Evolutionary conservation across 257 asterid species (phyloP), one percentile per base, ranked within the genome.

Genomic region (Nicotiana noctiflora): DNA sequence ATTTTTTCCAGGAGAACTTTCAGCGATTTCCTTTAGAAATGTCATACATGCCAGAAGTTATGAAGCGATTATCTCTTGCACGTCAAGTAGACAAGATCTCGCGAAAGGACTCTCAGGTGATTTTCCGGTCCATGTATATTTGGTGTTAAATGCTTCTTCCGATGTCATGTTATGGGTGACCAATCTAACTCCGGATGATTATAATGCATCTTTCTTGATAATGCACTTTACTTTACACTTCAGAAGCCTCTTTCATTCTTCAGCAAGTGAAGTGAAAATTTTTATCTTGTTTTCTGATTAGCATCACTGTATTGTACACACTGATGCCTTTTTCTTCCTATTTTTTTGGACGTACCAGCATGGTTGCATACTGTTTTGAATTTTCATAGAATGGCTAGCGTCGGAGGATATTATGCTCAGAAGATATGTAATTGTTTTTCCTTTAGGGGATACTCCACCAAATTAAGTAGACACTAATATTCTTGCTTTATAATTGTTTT

Each of bases 21-120:
- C 97, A 86, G 86, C 92, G 95, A 55, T 95, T 95, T 90, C 99
- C 99, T 65, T 85, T 90, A 75, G 91, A 91, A 80, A 66, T 82
- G 46, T 92, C 99, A 27, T 92, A 88, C 87, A 89, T 95, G 93
- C 92, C 92, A 14, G 99, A 90, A 86, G 91, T 95, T 75, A 89
- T 85, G 92, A 94, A 90, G 85, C 89, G 98, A 82, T 85, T 92
- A 83, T 92, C 98, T 75, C 97, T 95, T 88, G 99, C 99, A 60
- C 92, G 87, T 75, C 97, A 92, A 88, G 90, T 95, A 82, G 99
- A 95, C 89, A 94, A 92, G 88, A 89, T 94, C 79, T 52, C 68
- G 23, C 88, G 93, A 61, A 95, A 91, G 88, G 91, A 90, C 83
- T 91, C 97, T 81, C 94, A 91, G 99, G 99, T 95, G 85, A 82